These are phyloP conservation scores for Diaporthe batatas DNA, from an alignment of 2,329 filamentous ascomycete genomes.

Conservation along the genomic window DNA sequence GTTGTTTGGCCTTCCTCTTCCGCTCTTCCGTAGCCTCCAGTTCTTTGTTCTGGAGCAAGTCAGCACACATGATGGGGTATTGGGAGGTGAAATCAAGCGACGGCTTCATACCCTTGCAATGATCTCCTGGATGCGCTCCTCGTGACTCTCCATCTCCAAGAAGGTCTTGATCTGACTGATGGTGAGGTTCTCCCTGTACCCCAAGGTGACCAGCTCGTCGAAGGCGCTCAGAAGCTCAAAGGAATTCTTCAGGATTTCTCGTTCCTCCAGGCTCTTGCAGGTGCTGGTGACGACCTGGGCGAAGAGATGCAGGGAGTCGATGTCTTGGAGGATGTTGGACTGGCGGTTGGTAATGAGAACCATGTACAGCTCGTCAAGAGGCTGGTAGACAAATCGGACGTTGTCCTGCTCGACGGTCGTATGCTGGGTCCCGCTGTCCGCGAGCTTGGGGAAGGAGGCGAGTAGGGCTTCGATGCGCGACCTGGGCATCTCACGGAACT, in stretches of 20 bases:
- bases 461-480: slow-evolving; percentile 97
- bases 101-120: slow-evolving; percentile 80
- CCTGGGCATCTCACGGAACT: slow-evolving; percentile 97
- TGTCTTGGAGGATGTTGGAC: slow-evolving; percentile 99
- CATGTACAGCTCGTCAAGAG: slow-evolving; percentile 99
- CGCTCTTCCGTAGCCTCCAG: slow-evolving; percentile 97
- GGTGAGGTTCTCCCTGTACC: slow-evolving; percentile 96
- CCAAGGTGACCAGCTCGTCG: slow-evolving; percentile 95
- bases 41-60: slow-evolving; percentile 85
- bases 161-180: slow-evolving; percentile 99
- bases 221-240: slow-evolving; percentile 97
- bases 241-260: slow-evolving; percentile 93
- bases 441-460: slow-evolving; percentile 97
- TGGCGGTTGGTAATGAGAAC: slow-evolving; percentile 99
- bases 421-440: slow-evolving; percentile 95
- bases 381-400: slow-evolving; percentile 99
- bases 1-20: slow-evolving; percentile 97
- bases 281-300: slow-evolving; percentile 97
- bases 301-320: slow-evolving; percentile 97
- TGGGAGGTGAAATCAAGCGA: background rate
- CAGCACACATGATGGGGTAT: slow-evolving; percentile 27
- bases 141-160: slow-evolving; percentile 98
- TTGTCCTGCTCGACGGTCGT: slow-evolving; percentile 99
- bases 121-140: slow-evolving; percentile 98
- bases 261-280: slow-evolving; percentile 95